Conservation (phyloP, 2,329 filamentous ascomycete genomes). For the Colletotrichum sp. region DNA sequence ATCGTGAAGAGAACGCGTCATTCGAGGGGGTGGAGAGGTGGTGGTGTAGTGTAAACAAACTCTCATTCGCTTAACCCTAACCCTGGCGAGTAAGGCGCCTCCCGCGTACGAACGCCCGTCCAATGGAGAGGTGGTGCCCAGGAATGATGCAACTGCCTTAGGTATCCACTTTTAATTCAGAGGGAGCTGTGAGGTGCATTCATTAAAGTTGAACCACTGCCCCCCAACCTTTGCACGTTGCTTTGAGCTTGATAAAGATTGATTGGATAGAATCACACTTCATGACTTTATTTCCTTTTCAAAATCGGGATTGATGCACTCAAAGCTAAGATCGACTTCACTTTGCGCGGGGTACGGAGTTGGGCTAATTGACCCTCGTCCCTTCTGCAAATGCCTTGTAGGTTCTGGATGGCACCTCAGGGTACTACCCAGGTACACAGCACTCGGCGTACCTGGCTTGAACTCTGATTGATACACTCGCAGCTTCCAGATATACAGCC, state of each 20-base stretch:
- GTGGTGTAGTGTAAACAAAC: neutral
- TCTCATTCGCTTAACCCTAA: conserved; percentile 3
- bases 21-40: neutral
- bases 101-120: neutral
- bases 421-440: neutral
- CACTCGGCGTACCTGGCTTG: neutral
- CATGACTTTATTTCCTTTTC: neutral
- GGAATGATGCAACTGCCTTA: neutral
- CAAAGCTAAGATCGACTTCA: neutral
- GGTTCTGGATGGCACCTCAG: neutral
- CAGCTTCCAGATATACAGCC: neutral
- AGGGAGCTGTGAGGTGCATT: neutral
- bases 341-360: neutral
- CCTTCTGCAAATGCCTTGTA: neutral
- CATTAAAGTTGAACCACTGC: neutral
- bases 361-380: neutral
- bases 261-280: neutral
- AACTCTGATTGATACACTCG: neutral
- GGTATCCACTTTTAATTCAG: neutral
- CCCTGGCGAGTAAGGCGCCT: neutral
- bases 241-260: neutral
- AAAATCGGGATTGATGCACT: neutral
- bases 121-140: neutral
- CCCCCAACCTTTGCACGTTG: neutral
- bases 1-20: neutral